Evolutionary conservation across 345 rosid species (phyloP), one percentile per base, ranked within the genome.

Genomic region (Populus pruinosa): DNA sequence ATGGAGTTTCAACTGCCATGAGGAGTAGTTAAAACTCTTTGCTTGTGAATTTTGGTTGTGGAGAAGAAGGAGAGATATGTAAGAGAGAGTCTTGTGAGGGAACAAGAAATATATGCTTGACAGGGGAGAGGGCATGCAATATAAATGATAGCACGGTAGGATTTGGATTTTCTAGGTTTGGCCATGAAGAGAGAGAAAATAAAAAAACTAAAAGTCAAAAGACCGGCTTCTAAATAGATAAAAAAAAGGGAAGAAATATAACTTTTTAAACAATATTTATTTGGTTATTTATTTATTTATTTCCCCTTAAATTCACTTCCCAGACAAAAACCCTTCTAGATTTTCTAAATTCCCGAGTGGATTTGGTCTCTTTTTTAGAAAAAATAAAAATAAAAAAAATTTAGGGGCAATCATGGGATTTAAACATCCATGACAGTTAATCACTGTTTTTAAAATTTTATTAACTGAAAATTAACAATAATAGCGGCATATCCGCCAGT

Each of bases 1-100:
- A 86, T 10, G 62, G 83, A 74, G 92, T 86, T 80, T 90, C 87
- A 71, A 90, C 86, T 73, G 91, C 92, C 94, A 89, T 90, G 73
- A 71, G 41, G 35, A 35, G 20, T 67, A 4, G 76, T 63, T 70
- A 67, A 36, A 31, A 64, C 77, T 59, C 80, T 61, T 76, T 69
- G 78, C 78, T 77, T 77, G 53, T 55, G 59, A 7, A 4, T 33
- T 69, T 35, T 20, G 47, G 11, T 44, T 31, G 82, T 87, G 74
- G 49, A 23, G 49, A 59, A 8, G 6, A 21, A 11, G 53, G n/a
- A 50, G 59, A 36, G 70, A 43, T 17, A 5, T 50, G 33, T 8
- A 33, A 0, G 43, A 21, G 41, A 55, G 68, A 56, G 78, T 20
- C 21, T 3, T 31, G 64, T 29, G 72, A 69, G 68, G 36, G 53